Evolutionary conservation across 179 eudicot species (phyloP).

Genomic region (Gypsophila paniculata): DNA sequence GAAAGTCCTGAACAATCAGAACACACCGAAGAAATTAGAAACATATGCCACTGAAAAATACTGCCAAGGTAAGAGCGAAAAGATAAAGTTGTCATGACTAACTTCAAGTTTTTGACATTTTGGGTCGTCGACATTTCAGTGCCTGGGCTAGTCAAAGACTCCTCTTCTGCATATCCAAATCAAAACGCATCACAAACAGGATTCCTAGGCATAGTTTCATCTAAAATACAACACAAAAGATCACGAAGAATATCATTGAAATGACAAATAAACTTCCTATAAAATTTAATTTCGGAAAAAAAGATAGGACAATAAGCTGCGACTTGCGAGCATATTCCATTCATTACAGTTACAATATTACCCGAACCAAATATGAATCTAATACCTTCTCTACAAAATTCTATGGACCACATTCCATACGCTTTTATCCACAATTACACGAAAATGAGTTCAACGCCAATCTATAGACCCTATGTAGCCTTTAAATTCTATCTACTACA

Average conservation of each 20-base stretch:
- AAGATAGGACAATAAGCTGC: conserved; percentile 12
- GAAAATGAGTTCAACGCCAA: neutral
- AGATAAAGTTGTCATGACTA: conserved; percentile 1
- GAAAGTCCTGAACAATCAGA: conserved; percentile 32
- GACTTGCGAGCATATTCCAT: conserved; percentile 20
- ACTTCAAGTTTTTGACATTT: conserved; percentile 39
- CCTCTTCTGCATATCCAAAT: conserved; percentile 24
- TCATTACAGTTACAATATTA: conserved; percentile 13
- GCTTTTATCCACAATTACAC: conserved; percentile 8
- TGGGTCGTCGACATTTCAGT: conserved; percentile 25
- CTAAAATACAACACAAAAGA: neutral
- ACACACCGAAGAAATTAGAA: neutral
- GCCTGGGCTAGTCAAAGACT: conserved; percentile 18
- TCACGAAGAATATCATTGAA: conserved; percentile 8
- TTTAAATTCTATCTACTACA: neutral
- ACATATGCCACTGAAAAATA: neutral
- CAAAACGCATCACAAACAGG: neutral
- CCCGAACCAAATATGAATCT: conserved; percentile 22
- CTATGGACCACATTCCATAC: conserved; percentile 19
- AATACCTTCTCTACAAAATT: conserved; percentile 11
- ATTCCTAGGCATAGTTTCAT: neutral
- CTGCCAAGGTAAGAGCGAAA: neutral
- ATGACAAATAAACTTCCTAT: conserved; percentile 7
- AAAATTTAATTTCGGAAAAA: conserved; percentile 9
- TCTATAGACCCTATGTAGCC: neutral